These are phyloP conservation scores for Cichorium intybus DNA, from an alignment of 140 eudicot genomes.

Conservation along the genomic window DNA sequence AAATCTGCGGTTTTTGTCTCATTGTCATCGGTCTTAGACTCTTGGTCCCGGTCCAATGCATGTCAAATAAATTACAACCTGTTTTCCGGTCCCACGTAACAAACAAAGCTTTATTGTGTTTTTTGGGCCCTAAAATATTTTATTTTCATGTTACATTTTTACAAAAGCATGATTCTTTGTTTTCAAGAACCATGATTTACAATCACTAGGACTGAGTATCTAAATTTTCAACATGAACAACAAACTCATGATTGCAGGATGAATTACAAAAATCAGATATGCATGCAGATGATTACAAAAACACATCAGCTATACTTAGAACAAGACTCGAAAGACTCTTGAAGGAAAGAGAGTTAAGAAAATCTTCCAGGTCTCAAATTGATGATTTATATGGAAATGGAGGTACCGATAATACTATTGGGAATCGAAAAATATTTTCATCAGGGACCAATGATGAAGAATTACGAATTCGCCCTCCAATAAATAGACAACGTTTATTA, in stretches of 20 bases:
- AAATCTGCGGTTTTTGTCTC: too few species aligned
- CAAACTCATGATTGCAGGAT: conserved; percentile 35
- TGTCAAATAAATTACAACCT: too few species aligned
- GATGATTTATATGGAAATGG: conserved; percentile 38
- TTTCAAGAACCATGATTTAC: background rate
- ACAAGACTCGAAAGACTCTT: conserved; percentile 69
- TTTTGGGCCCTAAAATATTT: too few species aligned
- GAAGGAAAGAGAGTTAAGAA: conserved; percentile 65
- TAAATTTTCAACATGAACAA: background rate
- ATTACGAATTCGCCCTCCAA: conserved; percentile 27
- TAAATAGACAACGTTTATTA: conserved; percentile 48
- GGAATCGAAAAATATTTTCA: conserved; percentile 14
- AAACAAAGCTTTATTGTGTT: too few species aligned
- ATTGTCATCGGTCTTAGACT: too few species aligned
- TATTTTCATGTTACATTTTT: too few species aligned
- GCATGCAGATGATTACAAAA: conserved; percentile 37
- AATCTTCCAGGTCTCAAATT: conserved; percentile 36
- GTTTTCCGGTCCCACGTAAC: too few species aligned
- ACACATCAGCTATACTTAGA: conserved; percentile 46
- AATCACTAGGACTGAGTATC: background rate
- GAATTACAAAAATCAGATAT: conserved; percentile 39
- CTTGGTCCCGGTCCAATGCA: too few species aligned
- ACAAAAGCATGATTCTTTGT: background rate
- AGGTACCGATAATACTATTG: conserved; percentile 22
- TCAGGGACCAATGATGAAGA: conserved; percentile 40